A percentile compares a stretch with the other conserved stretches of the same genome.
Conservation (phyloP, 2,329 filamentous ascomycete species). For the Dothideomycetes sp. region DNA sequence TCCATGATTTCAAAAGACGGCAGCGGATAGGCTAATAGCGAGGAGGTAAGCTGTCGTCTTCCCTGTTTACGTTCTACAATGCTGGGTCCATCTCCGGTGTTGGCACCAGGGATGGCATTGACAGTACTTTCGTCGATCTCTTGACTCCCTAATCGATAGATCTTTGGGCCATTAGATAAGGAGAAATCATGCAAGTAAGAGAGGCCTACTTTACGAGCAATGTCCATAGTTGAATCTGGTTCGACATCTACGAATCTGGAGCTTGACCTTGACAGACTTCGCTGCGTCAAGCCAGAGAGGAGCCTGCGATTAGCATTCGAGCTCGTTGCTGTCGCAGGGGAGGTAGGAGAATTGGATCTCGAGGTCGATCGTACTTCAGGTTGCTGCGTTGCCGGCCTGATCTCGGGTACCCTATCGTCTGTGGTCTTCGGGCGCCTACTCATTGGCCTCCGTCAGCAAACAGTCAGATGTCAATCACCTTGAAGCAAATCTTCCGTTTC, state of each 20-base stretch:
- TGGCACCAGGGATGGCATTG: not conserved
- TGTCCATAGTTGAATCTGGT: not conserved
- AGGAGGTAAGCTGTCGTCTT: constrained; percentile 12
- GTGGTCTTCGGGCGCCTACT: not conserved
- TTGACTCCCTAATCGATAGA: not conserved
- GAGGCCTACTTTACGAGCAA: not conserved
- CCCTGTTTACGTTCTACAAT: not conserved
- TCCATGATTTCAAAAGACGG: constrained; percentile 20
- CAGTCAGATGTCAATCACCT: too few species aligned
- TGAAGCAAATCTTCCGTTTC: too few species aligned
- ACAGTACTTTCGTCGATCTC: not conserved
- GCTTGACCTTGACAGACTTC: not conserved
- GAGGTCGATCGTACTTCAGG: not conserved
- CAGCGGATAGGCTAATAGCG: constrained; percentile 16
- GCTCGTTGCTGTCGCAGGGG: too few species aligned
- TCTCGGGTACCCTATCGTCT: not conserved
- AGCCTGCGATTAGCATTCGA: too few species aligned
- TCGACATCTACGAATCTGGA: not conserved
- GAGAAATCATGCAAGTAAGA: too few species aligned
- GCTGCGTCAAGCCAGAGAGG: too few species aligned
- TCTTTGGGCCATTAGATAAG: too few species aligned
- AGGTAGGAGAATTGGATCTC: too few species aligned
- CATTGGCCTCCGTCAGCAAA: too few species aligned
- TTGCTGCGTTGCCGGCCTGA: not conserved
- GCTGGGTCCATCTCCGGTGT: not conserved